Base-by-base conservation (phyloP, 176 grass and related monocot genomes). In the Musa itinerans region DNA sequence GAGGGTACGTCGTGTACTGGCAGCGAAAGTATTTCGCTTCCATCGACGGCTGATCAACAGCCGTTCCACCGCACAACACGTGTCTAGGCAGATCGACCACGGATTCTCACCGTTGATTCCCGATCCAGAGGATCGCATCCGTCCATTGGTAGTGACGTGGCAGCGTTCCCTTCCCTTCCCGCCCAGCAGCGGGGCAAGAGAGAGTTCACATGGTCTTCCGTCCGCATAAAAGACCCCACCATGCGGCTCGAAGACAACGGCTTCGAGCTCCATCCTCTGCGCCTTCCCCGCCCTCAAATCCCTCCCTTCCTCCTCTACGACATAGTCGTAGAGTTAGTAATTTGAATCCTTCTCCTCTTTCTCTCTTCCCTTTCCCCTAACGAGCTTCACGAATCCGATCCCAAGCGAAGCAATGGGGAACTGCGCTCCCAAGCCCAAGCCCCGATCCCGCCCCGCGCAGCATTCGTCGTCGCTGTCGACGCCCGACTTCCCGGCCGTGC, bases 331-430 rank as follows among this genome's bases (percentile, higher is more conserved):
- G 13, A 24, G 19, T 15, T 27, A 22, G 10, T 19, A 10, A 9
- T 49, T 22, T 21, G 6, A 50, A 52, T 6, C 69, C 0, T 43
- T 52, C 68, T 50, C 48, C 14, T 10, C 43, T n/a, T 50, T 50
- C 16, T n/a, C 50, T 43, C 13, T 8, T 27, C 23, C 68, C 0
- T 53, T n/a, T 13, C 19, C 49, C 17, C 55, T 7, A 7, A 14
- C 55, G 55, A 58, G 15, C 55, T 20, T 54, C 51, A 7, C 53
- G 48, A 43, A 70, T 70, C 48, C 71, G 51, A 27, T 55, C 52
- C 13, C 71, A 20, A 52, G 17, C 58, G 10, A 51, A 57, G 57
- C 58, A 53, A 80, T 80, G 78, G 78, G 78, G 2, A 80, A 80
- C 69, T 80, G 78, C 56, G 34, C 53, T 10, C 54, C 78, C 68